Percentiles rank a stretch among this genome's conserved stretches.
Conservation (phyloP, 73 alveolate genomes). For the Paramecium caudatum region DNA sequence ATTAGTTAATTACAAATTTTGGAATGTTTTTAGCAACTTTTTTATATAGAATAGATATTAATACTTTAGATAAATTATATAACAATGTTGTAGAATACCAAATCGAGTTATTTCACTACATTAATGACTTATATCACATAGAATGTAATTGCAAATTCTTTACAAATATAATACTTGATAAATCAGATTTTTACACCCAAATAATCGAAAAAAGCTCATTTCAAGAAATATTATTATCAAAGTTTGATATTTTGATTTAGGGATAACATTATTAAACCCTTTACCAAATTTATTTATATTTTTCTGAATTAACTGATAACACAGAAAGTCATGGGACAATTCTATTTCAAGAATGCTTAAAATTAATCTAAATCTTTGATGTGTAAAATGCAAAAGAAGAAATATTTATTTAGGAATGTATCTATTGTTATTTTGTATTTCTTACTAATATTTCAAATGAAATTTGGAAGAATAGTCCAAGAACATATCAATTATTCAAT, state of each 20-base stretch:
- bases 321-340: not conserved
- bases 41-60: no score
- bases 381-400: not conserved
- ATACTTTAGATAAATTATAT: no score
- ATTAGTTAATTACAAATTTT: no score
- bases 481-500: slow-evolving; percentile 7
- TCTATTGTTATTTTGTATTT: not conserved
- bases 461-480: slow-evolving; percentile 7
- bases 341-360: not conserved
- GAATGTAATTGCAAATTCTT: not conserved
- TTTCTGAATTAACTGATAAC: not conserved
- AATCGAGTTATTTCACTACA: not conserved
- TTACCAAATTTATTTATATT: slow-evolving; percentile 14
- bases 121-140: not conserved
- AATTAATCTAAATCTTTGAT: not conserved
- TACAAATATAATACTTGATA: not conserved
- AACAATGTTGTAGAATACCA: no score
- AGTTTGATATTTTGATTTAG: not conserved
- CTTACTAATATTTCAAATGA: not conserved
- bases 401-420: not conserved
- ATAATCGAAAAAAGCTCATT: not conserved
- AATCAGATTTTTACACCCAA: not conserved
- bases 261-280: not conserved
- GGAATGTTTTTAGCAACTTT: no score
- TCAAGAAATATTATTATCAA: not conserved